Conservation (phyloP, 202 grass and related monocot species). For the Schoenoplectus triqueter region DNA sequence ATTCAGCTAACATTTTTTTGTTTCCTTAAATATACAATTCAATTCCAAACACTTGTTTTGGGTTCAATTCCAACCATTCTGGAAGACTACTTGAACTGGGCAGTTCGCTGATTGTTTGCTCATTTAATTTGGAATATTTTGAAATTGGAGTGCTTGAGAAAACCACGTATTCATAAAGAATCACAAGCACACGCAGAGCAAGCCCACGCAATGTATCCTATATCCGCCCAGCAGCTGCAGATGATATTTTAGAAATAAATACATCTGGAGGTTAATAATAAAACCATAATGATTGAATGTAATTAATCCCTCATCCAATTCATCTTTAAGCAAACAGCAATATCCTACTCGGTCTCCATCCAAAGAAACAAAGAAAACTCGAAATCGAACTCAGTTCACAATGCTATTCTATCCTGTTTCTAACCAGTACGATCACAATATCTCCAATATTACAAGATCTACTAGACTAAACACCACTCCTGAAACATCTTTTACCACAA, state of each 20-base stretch:
- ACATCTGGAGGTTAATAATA: background rate
- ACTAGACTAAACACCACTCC: background rate
- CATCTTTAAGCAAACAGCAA: constrained; percentile 18
- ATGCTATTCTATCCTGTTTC: constrained; percentile 26
- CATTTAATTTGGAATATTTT: background rate
- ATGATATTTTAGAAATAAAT: background rate
- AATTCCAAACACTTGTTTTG: too few relatives aligned
- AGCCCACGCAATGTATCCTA: background rate
- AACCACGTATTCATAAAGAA: background rate
- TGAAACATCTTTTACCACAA: constrained; percentile 22
- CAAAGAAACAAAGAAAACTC: constrained; percentile 5
- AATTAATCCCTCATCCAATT: background rate
- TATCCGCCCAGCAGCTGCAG: too few relatives aligned
- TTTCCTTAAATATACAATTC: too few relatives aligned
- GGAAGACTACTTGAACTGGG: too few relatives aligned
- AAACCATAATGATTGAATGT: background rate
- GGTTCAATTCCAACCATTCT: too few relatives aligned
- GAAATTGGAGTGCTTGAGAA: background rate
- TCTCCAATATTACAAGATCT: constrained; percentile 22
- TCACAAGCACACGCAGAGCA: background rate
- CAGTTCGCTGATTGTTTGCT: too few relatives aligned
- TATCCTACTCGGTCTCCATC: background rate
- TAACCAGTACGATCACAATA: constrained; percentile 17
- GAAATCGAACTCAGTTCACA: constrained; percentile 28
- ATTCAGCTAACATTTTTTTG: too few relatives aligned